These are phyloP conservation scores for Suillus paluster DNA, from an alignment of 768 basidiomycete species.

Conservation along the genomic window DNA sequence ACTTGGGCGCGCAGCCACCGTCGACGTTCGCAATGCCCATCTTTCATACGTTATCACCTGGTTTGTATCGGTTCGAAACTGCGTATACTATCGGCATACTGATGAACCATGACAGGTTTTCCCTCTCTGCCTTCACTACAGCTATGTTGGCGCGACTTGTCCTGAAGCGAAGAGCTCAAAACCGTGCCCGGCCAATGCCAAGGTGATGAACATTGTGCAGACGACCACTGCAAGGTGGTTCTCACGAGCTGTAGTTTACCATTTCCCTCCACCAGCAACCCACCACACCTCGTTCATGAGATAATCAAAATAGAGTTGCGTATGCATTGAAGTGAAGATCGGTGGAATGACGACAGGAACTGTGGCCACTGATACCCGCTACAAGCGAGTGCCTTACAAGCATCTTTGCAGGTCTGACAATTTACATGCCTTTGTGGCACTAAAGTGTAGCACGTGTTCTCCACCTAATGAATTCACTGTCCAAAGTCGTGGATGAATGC, in stretches of 20 bases:
- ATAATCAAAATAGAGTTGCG: neutral
- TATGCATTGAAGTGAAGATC: neutral
- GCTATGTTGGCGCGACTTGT: slow-evolving; percentile 80
- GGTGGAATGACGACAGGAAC: too few species aligned
- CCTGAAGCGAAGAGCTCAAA: slow-evolving; percentile 53
- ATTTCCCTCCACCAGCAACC: neutral
- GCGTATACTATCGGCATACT: slow-evolving; percentile 4
- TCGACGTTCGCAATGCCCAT: slow-evolving; percentile 93
- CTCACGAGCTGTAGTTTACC: neutral
- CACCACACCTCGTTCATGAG: neutral
- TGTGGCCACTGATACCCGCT: neutral
- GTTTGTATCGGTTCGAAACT: slow-evolving; percentile 45
- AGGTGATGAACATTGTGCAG: slow-evolving; percentile 36
- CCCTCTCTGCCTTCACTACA: slow-evolving; percentile 82
- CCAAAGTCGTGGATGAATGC: neutral
- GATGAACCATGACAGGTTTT: slow-evolving; percentile 63
- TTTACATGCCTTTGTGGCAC: neutral
- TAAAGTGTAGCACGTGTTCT: neutral
- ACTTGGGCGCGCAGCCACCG: slow-evolving; percentile 78
- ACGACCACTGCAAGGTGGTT: neutral
- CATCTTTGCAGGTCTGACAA: neutral
- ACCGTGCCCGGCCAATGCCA: slow-evolving; percentile 58
- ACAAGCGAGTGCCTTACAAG: neutral
- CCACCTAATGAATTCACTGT: neutral
- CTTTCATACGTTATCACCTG: slow-evolving; percentile 95